Evolutionary conservation across 108 stramenopile genomes (phyloP).

Genomic region (Nitzschia putrida): DNA sequence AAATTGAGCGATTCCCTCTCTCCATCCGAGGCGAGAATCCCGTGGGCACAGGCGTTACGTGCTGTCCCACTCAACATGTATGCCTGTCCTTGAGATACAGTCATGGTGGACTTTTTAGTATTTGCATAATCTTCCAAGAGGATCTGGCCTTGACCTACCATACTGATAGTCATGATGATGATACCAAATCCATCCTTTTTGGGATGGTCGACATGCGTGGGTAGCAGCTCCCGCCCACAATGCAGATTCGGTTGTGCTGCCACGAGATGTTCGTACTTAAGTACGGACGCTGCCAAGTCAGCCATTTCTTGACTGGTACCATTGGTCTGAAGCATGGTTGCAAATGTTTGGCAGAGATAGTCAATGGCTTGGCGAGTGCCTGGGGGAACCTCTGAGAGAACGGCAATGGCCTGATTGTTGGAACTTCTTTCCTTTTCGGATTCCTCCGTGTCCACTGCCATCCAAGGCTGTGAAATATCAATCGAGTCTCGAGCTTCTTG

Average conservation of each 20-base stretch:
- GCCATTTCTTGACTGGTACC: not conserved
- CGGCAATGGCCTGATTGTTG: slow-evolving; percentile 39
- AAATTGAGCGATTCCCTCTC: slow-evolving; percentile 45
- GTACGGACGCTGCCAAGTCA: not conserved
- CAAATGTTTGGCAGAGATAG: slow-evolving; percentile 14
- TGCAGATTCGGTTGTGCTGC: slow-evolving; percentile 57
- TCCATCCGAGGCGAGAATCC: slow-evolving; percentile 28
- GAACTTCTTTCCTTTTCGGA: slow-evolving; percentile 17
- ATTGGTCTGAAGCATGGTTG: not conserved
- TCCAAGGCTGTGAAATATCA: slow-evolving; percentile 42
- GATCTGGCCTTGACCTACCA: slow-evolving; percentile 26
- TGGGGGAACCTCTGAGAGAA: slow-evolving; percentile 20
- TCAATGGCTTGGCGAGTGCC: slow-evolving; percentile 27
- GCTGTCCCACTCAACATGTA: slow-evolving; percentile 39
- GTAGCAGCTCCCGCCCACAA: slow-evolving; percentile 37
- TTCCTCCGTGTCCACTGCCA: not conserved
- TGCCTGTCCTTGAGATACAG: slow-evolving; percentile 20
- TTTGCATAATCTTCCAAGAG: slow-evolving; percentile 11
- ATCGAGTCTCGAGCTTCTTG: slow-evolving; percentile 22
- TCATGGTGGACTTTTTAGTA: slow-evolving; percentile 20
- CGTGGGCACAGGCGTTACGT: slow-evolving; percentile 41
- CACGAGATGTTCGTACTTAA: slow-evolving; percentile 23
- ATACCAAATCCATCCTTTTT: slow-evolving; percentile 53
- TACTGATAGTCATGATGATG: slow-evolving; percentile 47
- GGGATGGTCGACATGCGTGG: slow-evolving; percentile 51